Conservation (phyloP, 139 green algal genomes). For the Edaphochlamys debaryana region DNA sequence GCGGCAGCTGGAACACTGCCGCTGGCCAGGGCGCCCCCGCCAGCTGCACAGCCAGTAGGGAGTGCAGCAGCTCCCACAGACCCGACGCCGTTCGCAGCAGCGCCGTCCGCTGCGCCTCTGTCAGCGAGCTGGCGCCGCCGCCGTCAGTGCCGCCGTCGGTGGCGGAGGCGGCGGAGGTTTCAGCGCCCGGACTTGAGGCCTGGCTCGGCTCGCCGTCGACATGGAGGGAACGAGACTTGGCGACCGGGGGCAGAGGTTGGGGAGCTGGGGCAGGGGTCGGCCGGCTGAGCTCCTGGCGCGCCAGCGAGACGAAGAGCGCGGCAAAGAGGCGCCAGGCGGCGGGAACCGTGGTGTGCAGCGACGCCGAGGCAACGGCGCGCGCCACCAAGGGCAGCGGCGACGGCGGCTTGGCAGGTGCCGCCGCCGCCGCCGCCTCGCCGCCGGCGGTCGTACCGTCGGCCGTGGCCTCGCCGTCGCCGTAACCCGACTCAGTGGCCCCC, state of each 20-base stretch:
- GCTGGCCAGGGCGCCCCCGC: background rate
- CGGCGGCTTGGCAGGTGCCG: background rate
- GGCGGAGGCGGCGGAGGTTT: background rate
- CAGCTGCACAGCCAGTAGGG: slow-evolving; percentile 14
- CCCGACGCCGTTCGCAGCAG: background rate
- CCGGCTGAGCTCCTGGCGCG: background rate
- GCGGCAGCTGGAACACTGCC: slow-evolving; percentile 6
- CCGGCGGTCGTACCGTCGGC: too few species aligned
- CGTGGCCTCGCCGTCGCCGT: too few species aligned
- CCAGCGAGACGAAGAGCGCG: slow-evolving; percentile 7
- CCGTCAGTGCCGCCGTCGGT: background rate
- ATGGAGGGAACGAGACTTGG: background rate
- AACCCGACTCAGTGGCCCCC: too few species aligned
- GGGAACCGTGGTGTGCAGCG: slow-evolving; percentile 12
- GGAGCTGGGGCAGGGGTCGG: background rate
- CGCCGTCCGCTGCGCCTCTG: background rate
- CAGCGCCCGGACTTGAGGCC: background rate
- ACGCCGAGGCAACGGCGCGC: slow-evolving; percentile 13
- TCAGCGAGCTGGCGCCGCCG: slow-evolving; percentile 3
- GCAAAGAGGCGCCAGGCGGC: slow-evolving; percentile 16
- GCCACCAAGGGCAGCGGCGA: background rate
- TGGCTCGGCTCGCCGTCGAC: background rate
- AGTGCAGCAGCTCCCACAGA: slow-evolving; percentile 32
- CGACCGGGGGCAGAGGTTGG: background rate
- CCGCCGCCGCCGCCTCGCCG: background rate